Evolutionary conservation across 495 filamentous ascomycete species (phyloP).

Genomic region (Aspergillus cavernicola): DNA sequence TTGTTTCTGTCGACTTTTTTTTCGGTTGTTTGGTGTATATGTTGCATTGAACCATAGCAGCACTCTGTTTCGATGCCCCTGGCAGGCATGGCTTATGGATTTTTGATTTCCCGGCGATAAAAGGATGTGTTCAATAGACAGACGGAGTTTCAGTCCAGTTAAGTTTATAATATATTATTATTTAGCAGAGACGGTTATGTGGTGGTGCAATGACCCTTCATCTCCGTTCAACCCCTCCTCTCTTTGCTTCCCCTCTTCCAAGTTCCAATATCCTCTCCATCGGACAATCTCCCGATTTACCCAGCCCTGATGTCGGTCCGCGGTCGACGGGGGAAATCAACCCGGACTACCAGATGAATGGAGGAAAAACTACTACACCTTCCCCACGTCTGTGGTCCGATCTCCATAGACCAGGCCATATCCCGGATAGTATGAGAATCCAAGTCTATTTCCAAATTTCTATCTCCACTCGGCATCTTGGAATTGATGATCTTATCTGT

Average conservation of each 20-base stretch:
- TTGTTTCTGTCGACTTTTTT: background rate
- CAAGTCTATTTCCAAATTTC: background rate
- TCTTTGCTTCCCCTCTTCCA: background rate
- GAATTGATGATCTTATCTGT: background rate
- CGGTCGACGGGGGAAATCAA: constrained; percentile 12
- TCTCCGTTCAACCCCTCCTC: background rate
- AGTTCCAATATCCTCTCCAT: constrained; percentile 2
- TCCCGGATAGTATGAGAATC: background rate
- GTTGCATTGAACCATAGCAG: no score
- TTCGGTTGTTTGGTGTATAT: background rate
- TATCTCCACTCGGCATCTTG: background rate
- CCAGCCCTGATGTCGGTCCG: background rate
- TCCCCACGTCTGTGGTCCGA: background rate
- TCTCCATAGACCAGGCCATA: background rate
- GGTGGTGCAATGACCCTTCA: background rate
- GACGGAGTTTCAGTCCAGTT: no score
- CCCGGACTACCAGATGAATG: constrained; percentile 14
- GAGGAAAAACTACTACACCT: constrained; percentile 15
- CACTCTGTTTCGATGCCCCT: no score
- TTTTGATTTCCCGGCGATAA: no score
- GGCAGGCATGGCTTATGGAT: no score
- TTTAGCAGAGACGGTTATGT: no score
- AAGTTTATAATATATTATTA: no score
- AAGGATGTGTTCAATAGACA: no score
- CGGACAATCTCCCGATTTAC: constrained; percentile 7